These are phyloP conservation scores for Rhodotorula sp. DNA, from an alignment of 1,284 basidiomycete genomes.

Conservation along the genomic window DNA sequence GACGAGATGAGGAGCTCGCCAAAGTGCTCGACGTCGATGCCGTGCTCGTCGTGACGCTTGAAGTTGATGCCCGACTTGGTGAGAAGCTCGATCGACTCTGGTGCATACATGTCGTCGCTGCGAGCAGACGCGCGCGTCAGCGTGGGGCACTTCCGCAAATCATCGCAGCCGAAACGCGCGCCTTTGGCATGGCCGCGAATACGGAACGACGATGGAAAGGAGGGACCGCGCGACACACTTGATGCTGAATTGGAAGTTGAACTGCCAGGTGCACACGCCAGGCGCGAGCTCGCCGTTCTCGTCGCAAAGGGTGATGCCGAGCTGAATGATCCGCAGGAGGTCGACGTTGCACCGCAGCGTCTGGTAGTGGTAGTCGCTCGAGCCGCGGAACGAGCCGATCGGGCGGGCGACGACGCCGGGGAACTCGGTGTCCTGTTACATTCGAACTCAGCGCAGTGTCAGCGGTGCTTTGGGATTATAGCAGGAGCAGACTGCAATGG, in stretches of 20 bases:
- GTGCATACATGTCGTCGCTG: slow-evolving; percentile 97
- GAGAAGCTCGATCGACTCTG: slow-evolving; percentile 91
- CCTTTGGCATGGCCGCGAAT: too few relatives aligned
- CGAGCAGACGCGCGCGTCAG: background rate
- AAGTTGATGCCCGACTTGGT: slow-evolving; percentile 97
- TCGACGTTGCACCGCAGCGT: slow-evolving; percentile 99
- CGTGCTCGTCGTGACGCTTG: slow-evolving; percentile 85
- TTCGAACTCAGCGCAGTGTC: too few relatives aligned
- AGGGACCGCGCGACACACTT: slow-evolving; percentile 60
- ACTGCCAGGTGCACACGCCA: slow-evolving; percentile 95
- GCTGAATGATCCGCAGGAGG: slow-evolving; percentile 94
- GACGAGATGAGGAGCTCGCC: slow-evolving; percentile 96
- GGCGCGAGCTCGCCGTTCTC: slow-evolving; percentile 80
- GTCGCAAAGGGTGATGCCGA: slow-evolving; percentile 91
- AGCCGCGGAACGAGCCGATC: slow-evolving; percentile 93
- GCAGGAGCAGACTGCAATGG: background rate
- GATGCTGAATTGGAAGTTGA: slow-evolving; percentile 94
- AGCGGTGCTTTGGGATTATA: too few relatives aligned
- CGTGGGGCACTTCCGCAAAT: background rate
- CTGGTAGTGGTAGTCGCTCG: slow-evolving; percentile 98
- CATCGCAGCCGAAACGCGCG: too few relatives aligned
- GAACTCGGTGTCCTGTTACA: slow-evolving; percentile 97
- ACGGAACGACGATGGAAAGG: background rate
- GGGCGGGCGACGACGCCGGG: slow-evolving; percentile 97
- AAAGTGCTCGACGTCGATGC: slow-evolving; percentile 91